Evolutionary conservation across 345 rosid species (phyloP), one percentile per base, ranked within the genome.

Genomic region (Angophora floribunda): DNA sequence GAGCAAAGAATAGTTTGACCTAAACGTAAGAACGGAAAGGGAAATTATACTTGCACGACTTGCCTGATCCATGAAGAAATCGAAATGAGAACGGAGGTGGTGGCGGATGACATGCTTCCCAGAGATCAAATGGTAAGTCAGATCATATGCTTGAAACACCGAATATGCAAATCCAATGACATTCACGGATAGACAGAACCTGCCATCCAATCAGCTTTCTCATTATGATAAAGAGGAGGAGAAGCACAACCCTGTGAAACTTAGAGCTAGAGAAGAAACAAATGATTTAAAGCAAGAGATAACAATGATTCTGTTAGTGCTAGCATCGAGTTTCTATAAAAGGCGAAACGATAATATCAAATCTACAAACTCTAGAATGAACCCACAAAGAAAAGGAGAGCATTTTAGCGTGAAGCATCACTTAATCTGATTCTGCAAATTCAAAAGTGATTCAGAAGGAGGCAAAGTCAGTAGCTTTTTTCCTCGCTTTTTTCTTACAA

Each of bases 31-130:
- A 75, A 36, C 13, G 12, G 82, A 75, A 75, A 70, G 82, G 47
- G 82, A 36, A 70, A 7, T 36, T 70, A 19, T 36, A 75, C 14
- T 75, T 16, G 67, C 49, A 15, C 49, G 87, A 70, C 93, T 95
- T 89, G 89, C 99, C 94, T 98, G 99, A 93, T 98, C 99, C 94
- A 98, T 95, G 90, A 94, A 94, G 94, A 98, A 97, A 84, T 91
- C 93, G 22, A 97, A 90, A 57, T 92, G 90, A 65, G 87, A 90
- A 32, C 95, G 94, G 36, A 95, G 92, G 70, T 93, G 93, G 88
- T 93, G 92, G 87, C 88, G 90, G 30, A 95, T 90, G 87, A 94
- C 88, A 88, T 95, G 96, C 87, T 87, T 94, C 70, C 93, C 92
- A 1, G 93, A 91, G 52, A 90, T 92, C 21, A 95, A 63, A 92